phyloP scores from a whole-genome alignment of 2,329 filamentous ascomycete species.

The Colletotrichum caudatum region DNA sequence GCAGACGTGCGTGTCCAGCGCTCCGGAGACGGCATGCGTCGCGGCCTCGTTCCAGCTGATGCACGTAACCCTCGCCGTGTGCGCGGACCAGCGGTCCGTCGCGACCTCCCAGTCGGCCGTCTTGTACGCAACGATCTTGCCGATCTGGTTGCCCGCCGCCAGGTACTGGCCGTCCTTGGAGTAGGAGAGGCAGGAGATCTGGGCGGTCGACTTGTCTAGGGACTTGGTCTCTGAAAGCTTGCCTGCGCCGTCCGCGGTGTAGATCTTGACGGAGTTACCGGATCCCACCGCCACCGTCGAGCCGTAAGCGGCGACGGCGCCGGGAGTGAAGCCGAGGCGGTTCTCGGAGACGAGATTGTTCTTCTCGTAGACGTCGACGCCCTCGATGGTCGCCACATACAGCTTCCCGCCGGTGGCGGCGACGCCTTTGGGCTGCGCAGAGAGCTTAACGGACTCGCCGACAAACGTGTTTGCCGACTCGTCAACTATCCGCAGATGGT shows the following conservation, averaged over 20 bases:
- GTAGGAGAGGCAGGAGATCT: slow-evolving; percentile 85
- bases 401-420: slow-evolving; percentile 64
- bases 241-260: slow-evolving; percentile 70
- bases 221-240: slow-evolving; percentile 66
- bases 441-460: slow-evolving; percentile 74
- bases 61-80: slow-evolving; percentile 68
- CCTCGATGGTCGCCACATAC: slow-evolving; percentile 68
- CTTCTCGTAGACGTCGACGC: slow-evolving; percentile 67
- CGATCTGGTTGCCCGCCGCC: slow-evolving; percentile 84
- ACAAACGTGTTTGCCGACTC: slow-evolving; percentile 80
- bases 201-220: slow-evolving; percentile 76
- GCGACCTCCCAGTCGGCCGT: slow-evolving; percentile 74
- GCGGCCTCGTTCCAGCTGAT: slow-evolving; percentile 82
- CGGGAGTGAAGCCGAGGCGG: slow-evolving; percentile 73
- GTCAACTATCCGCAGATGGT: slow-evolving; percentile 85
- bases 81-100: slow-evolving; percentile 78
- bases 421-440: slow-evolving; percentile 84
- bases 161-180: slow-evolving; percentile 81
- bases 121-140: slow-evolving; percentile 88
- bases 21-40: slow-evolving; percentile 84
- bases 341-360: slow-evolving; percentile 71
- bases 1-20: slow-evolving; percentile 90
- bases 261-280: slow-evolving; percentile 81
- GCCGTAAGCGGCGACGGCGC: slow-evolving; percentile 77
- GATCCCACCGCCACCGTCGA: slow-evolving; percentile 80